These are phyloP conservation scores for Dalbergia cochinchinensis DNA, from an alignment of 306 rosid genomes.

Conservation along the genomic window DNA sequence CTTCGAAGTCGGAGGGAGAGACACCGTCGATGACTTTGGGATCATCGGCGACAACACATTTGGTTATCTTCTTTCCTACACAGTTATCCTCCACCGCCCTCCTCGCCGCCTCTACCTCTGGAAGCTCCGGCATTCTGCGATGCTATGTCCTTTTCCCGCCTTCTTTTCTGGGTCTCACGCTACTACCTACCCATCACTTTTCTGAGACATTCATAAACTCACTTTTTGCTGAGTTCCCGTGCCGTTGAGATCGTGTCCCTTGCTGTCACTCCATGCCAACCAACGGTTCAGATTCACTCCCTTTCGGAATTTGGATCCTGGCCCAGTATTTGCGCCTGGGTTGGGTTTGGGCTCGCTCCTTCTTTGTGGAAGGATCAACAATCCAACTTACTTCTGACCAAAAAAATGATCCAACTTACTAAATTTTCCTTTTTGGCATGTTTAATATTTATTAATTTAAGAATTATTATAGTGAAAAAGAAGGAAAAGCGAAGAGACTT, in stretches of 20 bases:
- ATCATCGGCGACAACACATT: slow-evolving; percentile 74
- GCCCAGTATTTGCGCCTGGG: not conserved
- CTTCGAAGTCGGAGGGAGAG: slow-evolving; percentile 76
- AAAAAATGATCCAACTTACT: too few relatives aligned
- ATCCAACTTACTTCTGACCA: too few relatives aligned
- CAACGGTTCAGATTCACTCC: slow-evolving; percentile 31
- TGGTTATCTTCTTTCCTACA: slow-evolving; percentile 74
- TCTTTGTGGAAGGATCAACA: too few relatives aligned
- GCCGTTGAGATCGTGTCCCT: slow-evolving; percentile 30
- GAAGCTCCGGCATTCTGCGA: slow-evolving; percentile 83
- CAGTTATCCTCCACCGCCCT: slow-evolving; percentile 83
- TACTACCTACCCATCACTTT: not conserved
- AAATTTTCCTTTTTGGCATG: too few relatives aligned
- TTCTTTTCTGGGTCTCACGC: slow-evolving; percentile 10
- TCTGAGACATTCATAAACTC: not conserved
- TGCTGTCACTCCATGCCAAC: slow-evolving; percentile 17
- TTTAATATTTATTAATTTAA: too few relatives aligned
- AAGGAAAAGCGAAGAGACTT: too few relatives aligned
- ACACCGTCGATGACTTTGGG: slow-evolving; percentile 86
- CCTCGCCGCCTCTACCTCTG: slow-evolving; percentile 99
- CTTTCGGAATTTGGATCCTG: not conserved
- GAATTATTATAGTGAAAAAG: too few relatives aligned
- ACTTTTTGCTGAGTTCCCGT: not conserved
- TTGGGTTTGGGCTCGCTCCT: not conserved
- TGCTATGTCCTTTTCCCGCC: slow-evolving; percentile 52